A percentile compares a stretch with the other conserved stretches of the same genome.
phyloP scores from a whole-genome alignment of 345 rosid species.

The Populus davidiana region DNA sequence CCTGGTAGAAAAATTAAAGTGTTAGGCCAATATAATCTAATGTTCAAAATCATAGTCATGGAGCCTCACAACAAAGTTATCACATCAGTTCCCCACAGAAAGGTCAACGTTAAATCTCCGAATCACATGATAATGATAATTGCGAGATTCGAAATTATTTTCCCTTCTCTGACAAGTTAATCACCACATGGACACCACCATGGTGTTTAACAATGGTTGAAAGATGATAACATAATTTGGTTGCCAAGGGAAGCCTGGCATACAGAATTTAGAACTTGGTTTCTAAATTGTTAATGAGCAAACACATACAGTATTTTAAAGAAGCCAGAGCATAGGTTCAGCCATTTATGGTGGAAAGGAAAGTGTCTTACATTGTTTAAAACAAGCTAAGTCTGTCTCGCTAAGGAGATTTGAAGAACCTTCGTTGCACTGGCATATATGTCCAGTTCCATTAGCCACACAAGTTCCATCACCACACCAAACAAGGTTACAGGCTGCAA shows the following conservation, averaged over 20 bases:
- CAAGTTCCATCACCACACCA: conserved; percentile 50
- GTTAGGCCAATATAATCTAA: background rate
- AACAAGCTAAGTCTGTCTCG: conserved; percentile 19
- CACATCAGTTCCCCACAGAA: background rate
- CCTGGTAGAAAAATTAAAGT: background rate
- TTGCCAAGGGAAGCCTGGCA: background rate
- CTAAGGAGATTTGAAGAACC: conserved; percentile 28
- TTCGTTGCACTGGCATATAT: conserved; percentile 34
- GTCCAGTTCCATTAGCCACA: conserved; percentile 20
- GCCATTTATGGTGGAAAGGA: background rate
- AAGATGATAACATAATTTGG: background rate
- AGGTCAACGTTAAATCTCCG: background rate
- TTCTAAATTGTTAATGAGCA: no score
- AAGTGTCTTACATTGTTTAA: conserved; percentile 30
- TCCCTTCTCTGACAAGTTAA: background rate
- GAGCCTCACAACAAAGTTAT: background rate
- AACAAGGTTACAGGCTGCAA: conserved; percentile 35
- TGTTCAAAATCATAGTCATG: background rate
- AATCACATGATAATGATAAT: background rate
- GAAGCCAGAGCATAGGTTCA: no score
- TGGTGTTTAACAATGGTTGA: background rate
- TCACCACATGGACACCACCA: no score
- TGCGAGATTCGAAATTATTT: background rate
- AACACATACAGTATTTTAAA: no score
- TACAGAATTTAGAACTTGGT: background rate